Evolutionary conservation across 495 filamentous ascomycete species (phyloP), one percentile per base, ranked within the genome.

Genomic region (Lophiotrema nucula): DNA sequence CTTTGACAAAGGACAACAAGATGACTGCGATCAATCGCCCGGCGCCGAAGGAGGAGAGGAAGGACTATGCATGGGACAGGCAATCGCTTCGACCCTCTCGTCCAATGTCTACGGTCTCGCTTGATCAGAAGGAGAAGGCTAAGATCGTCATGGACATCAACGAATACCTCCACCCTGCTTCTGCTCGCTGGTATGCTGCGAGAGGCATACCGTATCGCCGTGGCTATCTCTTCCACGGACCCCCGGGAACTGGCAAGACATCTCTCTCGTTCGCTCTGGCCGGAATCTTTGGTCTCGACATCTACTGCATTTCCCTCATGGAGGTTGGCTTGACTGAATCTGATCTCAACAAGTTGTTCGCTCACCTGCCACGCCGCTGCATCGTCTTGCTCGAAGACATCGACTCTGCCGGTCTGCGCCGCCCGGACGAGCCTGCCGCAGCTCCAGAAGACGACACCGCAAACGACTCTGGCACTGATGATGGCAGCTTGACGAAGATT

Each of bases 31-130:
- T 81, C 48, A 74, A 77, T 48, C 73, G 79, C 8, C 81, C 79
- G 15, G 67, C 68, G 3, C 58, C 58, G 0, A 73, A 66, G 53
- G 70, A 64, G 2, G 69, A 69, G 1, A 67, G 77, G 1, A 73
- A 74, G 57, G 71, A 67, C 54, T 61, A 60, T 13, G 53, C 27
- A 1, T 93, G 89, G 89, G 65, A 74, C 22, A 78, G 81, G 54
- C 85, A 85, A 21, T 85, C 87, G 53, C 79, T 81, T 31, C 72
- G 88, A n/a, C 82, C 87, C 0, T 84, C 86, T 0, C 75, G 91
- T 22, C 86, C 92, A 2, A 83, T 97, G 74, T 79, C 81, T 2
- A 96, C 92, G 0, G 92, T 96, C 0, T 84, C 93, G 1, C 74
- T 97, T 15, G 92, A 95, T 56, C 76, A 80, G 22, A 68, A 75